A percentile compares a stretch with the other conserved stretches of the same genome.
phyloP scores from a whole-genome alignment of 768 basidiomycete genomes.

The Hemileccinum rubropunctum region DNA sequence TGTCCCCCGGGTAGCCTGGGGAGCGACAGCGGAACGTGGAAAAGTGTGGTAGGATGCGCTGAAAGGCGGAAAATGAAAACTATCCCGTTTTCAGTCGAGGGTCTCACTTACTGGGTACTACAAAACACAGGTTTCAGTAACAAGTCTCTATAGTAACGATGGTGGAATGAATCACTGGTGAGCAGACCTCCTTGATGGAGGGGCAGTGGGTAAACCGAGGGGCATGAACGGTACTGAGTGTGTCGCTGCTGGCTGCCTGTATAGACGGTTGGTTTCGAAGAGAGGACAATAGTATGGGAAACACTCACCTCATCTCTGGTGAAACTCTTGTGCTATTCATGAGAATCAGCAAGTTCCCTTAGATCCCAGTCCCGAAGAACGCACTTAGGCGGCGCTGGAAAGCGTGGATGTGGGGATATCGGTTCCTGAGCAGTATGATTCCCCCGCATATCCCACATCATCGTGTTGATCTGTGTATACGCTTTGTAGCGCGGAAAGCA shows the following conservation, averaged over 20 bases:
- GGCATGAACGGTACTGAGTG: slow-evolving; percentile 20
- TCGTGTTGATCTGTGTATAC: slow-evolving; percentile 32
- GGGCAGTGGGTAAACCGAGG: slow-evolving; percentile 14
- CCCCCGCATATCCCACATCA: slow-evolving; percentile 29
- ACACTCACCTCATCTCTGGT: slow-evolving; percentile 14
- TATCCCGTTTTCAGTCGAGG: slow-evolving; percentile 4
- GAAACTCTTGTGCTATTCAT: slow-evolving; percentile 10
- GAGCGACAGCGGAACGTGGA: slow-evolving; percentile 18
- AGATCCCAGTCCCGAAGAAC: slow-evolving; percentile 2
- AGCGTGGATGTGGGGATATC: slow-evolving; percentile 12
- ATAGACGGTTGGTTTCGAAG: background rate
- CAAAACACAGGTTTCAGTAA: slow-evolving; percentile 5
- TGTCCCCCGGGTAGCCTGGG: background rate
- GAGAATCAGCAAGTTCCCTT: background rate
- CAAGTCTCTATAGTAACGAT: background rate
- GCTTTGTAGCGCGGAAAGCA: slow-evolving; percentile 33
- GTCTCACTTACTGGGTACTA: slow-evolving; percentile 26
- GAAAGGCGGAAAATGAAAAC: slow-evolving; percentile 12
- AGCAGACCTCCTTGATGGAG: slow-evolving; percentile 15
- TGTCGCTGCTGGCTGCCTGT: slow-evolving; percentile 16
- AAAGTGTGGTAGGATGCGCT: slow-evolving; percentile 28
- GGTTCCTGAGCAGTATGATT: slow-evolving; percentile 12
- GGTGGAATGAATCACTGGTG: slow-evolving; percentile 18
- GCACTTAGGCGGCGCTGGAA: slow-evolving; percentile 16
- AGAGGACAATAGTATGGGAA: background rate